Conservation (phyloP, 2,329 filamentous ascomycete species). For the Teratosphaeria viscida region DNA sequence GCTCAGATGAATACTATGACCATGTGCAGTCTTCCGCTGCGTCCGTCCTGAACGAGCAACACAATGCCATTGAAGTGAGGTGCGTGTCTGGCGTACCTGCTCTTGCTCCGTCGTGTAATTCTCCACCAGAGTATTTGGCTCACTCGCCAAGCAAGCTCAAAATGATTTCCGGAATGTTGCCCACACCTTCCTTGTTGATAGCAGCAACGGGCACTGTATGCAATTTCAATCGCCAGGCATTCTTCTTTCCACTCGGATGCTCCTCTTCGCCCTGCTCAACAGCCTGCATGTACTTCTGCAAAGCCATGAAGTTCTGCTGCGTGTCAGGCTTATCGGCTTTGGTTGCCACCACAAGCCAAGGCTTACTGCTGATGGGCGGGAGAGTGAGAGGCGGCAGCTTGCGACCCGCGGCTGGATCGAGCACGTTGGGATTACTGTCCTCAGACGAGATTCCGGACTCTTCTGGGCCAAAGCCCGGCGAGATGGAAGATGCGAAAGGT, state of each 20-base stretch:
- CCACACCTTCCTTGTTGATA: conserved; percentile 74
- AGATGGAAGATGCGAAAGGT: conserved; percentile 37
- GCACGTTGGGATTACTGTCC: neutral
- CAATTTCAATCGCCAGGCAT: conserved; percentile 48
- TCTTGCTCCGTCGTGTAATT: neutral
- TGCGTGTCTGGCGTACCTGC: neutral
- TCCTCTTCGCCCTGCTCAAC: conserved; percentile 52
- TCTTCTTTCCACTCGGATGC: conserved; percentile 62
- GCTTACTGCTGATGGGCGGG: conserved; percentile 79
- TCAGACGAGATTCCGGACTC: neutral
- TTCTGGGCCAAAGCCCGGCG: conserved; percentile 15
- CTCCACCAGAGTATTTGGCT: neutral
- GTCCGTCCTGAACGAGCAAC: neutral
- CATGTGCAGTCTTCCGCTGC: neutral
- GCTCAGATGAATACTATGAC: neutral
- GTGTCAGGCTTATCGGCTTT: conserved; percentile 79
- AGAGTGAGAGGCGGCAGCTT: conserved; percentile 39
- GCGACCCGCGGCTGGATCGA: conserved; percentile 1
- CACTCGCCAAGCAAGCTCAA: conserved; percentile 46
- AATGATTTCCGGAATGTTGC: conserved; percentile 62
- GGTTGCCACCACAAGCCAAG: conserved; percentile 92
- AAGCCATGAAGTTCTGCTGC: conserved; percentile 59
- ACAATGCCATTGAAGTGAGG: neutral
- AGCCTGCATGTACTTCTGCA: conserved; percentile 60
- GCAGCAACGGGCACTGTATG: conserved; percentile 78